Base-by-base conservation (phyloP, 2,329 filamentous ascomycete species). In the Thyridium curvatum region DNA sequence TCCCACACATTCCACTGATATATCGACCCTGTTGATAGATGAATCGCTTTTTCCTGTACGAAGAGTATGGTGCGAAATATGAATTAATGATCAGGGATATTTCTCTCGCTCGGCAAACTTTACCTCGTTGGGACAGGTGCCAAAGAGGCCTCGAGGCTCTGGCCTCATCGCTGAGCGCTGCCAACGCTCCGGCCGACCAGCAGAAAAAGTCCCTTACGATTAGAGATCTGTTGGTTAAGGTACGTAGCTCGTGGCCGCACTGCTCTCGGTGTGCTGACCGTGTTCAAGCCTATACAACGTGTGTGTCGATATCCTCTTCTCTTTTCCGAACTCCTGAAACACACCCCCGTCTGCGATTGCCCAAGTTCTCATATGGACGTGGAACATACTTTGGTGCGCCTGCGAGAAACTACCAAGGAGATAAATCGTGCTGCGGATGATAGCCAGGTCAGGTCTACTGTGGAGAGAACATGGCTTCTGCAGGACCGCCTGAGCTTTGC, bases 41-140 rank as follows among this genome's bases (percentile, higher is more conserved):
- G 65, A 76, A 78, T 43, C 79, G 81, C 0, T 93, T 97, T 62
- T 84, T 86, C 54, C 71, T 84, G 36, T 98, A 98, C 56, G 86
- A 94, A 62, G 86, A 94, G 51, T 98, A 95, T 57, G 86, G 86
- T 29, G 84, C 85, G 37, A 91, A 91, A 55, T 94, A 93, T 59
- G 87, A 94, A 49, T 72, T 88, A 48, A 85, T 96, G 69, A 79
- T 84, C 34, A 80, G 84, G 46, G 87, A 94, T 46, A 66, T 94
- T 29, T 77, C 81, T 28, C 72, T 81, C 18, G 72, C 83, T 13
- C 79, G 85, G 45, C 75, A 80, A 42, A 76, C 74, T 7, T 74
- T 86, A 48, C 79, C 79, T 17, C 74, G 84, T 37, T 94, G 87
- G 86, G 74, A 82, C 33, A 74, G 77, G 5, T 91, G 89, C 54